A percentile compares a stretch with the other conserved stretches of the same genome.
phyloP scores from a whole-genome alignment of 179 eudicot species.

The Beta corolliflora region DNA sequence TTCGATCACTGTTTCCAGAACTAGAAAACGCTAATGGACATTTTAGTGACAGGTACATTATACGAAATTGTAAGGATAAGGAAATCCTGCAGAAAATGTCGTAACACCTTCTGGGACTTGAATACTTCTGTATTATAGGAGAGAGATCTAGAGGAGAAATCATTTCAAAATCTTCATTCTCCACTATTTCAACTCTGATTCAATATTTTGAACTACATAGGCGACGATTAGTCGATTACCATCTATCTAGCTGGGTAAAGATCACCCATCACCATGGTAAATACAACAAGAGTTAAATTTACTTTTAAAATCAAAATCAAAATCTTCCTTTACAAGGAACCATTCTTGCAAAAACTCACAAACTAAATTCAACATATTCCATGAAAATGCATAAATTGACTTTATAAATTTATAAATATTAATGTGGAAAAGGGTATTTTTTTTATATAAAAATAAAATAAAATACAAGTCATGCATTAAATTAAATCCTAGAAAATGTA shows the following conservation, averaged over 20 bases:
- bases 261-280: background rate
- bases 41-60: background rate
- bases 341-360: background rate
- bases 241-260: background rate
- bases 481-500: no score
- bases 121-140: background rate
- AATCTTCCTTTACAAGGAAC: background rate
- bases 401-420: no score
- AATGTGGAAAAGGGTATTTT: no score
- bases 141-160: constrained; percentile 4
- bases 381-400: no score
- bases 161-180: background rate
- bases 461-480: background rate
- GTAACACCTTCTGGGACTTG: background rate
- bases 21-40: background rate
- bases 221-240: no score
- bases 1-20: background rate
- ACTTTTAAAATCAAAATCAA: background rate
- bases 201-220: background rate
- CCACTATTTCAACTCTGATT: background rate
- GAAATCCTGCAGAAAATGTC: background rate
- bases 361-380: background rate
- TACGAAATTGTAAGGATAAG: background rate
- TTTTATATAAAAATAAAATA: no score
- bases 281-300: background rate